phyloP scores from a whole-genome alignment of 768 basidiomycete genomes.

The Ramaria sp. region DNA sequence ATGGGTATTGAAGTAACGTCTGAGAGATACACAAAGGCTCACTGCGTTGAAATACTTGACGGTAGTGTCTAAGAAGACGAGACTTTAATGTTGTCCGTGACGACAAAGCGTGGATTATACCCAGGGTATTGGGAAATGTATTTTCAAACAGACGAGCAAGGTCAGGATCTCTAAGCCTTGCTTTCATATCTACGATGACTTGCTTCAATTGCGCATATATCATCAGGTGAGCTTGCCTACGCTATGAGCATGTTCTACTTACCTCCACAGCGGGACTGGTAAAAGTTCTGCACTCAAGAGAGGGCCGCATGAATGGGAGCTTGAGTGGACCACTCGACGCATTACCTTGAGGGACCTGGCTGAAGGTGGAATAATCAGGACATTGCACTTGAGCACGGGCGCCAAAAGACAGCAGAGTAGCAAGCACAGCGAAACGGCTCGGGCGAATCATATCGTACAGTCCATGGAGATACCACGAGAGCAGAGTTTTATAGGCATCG shows the following conservation, averaged over 20 bases:
- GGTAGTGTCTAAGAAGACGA: constrained; percentile 51
- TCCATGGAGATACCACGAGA: neutral
- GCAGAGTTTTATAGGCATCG: neutral
- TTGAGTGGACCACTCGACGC: constrained; percentile 48
- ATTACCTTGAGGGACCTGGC: constrained; percentile 47
- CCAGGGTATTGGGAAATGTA: constrained; percentile 73
- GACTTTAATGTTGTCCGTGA: neutral
- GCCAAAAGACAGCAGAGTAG: constrained; percentile 11
- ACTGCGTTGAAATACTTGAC: constrained; percentile 65
- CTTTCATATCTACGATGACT: constrained; percentile 67
- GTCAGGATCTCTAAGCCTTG: constrained; percentile 63
- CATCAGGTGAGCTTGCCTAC: neutral
- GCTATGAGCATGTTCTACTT: neutral
- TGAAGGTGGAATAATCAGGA: constrained; percentile 46
- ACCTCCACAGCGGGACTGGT: constrained; percentile 69
- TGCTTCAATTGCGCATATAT: constrained; percentile 27
- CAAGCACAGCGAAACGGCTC: neutral
- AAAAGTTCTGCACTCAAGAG: constrained; percentile 61
- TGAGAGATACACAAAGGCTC: constrained; percentile 7
- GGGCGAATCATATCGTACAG: neutral
- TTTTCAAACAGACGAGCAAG: constrained; percentile 73
- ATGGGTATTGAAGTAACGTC: constrained; percentile 6
- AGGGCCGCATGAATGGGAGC: constrained; percentile 66
- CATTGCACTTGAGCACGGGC: constrained; percentile 25
- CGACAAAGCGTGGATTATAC: constrained; percentile 21